A percentile compares a stretch with the other conserved stretches of the same genome.
Evolutionary conservation across 345 rosid genomes (phyloP).

Genomic region (Lumnitzera racemosa): DNA sequence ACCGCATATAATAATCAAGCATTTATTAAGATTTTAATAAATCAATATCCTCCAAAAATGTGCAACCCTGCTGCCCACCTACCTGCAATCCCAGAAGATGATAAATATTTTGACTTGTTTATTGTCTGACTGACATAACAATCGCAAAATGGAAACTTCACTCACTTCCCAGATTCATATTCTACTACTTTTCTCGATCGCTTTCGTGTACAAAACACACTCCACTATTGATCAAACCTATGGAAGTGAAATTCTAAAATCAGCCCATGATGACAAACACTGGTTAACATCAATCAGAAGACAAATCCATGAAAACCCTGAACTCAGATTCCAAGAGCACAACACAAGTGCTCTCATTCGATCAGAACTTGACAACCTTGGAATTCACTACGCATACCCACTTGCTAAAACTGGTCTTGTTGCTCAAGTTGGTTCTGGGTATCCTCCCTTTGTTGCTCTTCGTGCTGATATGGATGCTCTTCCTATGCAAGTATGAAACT

Average conservation of each 20-base stretch:
- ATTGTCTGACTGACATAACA: no score
- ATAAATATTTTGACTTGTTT: no score
- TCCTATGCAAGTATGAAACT: conserved; percentile 38
- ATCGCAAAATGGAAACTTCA: not conserved
- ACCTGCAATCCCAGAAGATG: no score
- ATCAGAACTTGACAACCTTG: conserved; percentile 46
- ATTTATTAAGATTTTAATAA: no score
- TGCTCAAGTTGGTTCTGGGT: conserved; percentile 64
- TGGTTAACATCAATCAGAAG: conserved; percentile 65
- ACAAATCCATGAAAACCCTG: conserved; percentile 80
- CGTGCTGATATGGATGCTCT: conserved; percentile 92
- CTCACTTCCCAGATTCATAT: conserved; percentile 3
- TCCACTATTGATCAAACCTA: conserved; percentile 14
- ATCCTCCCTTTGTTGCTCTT: conserved; percentile 65
- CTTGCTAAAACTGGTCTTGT: conserved; percentile 66
- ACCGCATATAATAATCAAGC: no score
- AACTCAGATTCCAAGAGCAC: conserved; percentile 64
- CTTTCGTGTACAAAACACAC: not conserved
- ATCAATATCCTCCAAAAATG: no score
- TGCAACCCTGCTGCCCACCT: no score
- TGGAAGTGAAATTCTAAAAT: conserved; percentile 23
- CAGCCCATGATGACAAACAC: conserved; percentile 38
- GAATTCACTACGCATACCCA: conserved; percentile 54
- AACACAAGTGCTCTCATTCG: conserved; percentile 69
- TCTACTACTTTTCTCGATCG: conserved; percentile 8